phyloP scores from a whole-genome alignment of 495 filamentous ascomycete genomes.

The Cladorrhinum samala region DNA sequence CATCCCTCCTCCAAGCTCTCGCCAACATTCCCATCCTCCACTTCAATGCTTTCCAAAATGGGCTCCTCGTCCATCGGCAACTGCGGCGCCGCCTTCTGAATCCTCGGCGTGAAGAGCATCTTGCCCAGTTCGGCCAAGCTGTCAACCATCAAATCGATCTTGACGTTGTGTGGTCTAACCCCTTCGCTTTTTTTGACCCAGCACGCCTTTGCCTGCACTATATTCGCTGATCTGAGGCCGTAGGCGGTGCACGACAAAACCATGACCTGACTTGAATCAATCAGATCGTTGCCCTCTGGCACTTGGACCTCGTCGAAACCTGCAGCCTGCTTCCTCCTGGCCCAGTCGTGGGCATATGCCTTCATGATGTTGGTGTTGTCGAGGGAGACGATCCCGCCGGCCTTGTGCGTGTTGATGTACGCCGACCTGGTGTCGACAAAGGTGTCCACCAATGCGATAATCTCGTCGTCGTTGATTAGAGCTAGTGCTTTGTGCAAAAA shows the following conservation, averaged over 20 bases:
- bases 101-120: neutral
- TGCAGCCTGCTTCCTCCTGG: neutral
- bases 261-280: neutral
- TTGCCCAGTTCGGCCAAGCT: neutral
- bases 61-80: neutral
- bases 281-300: too few relatives aligned
- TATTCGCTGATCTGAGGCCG: neutral
- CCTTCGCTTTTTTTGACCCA: neutral
- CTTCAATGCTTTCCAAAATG: neutral
- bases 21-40: neutral
- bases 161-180: neutral
- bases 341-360: neutral
- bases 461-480: neutral
- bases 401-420: neutral
- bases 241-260: neutral
- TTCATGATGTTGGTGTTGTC: neutral
- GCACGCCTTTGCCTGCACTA: neutral
- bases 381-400: neutral
- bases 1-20: neutral
- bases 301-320: neutral
- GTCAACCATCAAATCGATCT: neutral
- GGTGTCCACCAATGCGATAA: neutral
- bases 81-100: neutral
- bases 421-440: neutral
- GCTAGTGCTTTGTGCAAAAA: neutral